Conservation (phyloP, 2,329 filamentous ascomycete genomes). For the Delphinella strobiligena region DNA sequence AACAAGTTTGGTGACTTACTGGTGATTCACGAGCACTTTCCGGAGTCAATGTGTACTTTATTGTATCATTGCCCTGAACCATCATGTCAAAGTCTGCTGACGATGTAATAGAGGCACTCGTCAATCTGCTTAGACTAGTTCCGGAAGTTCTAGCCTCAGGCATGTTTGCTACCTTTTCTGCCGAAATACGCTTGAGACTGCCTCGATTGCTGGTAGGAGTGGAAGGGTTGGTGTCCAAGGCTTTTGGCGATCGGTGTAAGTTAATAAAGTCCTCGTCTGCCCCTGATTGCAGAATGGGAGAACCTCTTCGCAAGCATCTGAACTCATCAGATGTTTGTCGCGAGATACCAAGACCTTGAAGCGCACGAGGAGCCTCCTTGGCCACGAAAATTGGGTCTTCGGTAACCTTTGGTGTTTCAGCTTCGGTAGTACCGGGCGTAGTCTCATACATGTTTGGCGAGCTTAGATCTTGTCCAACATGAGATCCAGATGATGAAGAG, state of each 20-base stretch:
- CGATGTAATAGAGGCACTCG: constrained; percentile 8
- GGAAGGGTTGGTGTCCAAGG: neutral
- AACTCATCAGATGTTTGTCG: neutral
- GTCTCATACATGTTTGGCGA: too few species aligned
- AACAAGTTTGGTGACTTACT: too few species aligned
- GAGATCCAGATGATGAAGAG: too few species aligned
- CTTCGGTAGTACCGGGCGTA: too few species aligned
- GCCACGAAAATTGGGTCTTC: neutral
- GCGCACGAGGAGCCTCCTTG: neutral
- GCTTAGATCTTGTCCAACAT: too few species aligned
- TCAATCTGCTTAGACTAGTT: neutral
- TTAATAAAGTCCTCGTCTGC: neutral
- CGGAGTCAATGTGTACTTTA: constrained; percentile 39
- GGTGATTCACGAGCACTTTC: constrained; percentile 32
- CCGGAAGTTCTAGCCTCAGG: neutral
- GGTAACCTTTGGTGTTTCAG: neutral
- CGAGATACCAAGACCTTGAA: neutral
- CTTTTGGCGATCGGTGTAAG: neutral
- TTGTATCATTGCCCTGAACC: constrained; percentile 34
- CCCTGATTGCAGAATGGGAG: neutral
- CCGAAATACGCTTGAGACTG: neutral
- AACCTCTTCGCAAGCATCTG: neutral
- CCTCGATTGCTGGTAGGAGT: neutral
- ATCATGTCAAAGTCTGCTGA: constrained; percentile 35
- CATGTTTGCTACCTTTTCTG: neutral